These are phyloP conservation scores for Curvularia sp. DNA, from an alignment of 2,329 filamentous ascomycete species.

Conservation along the genomic window DNA sequence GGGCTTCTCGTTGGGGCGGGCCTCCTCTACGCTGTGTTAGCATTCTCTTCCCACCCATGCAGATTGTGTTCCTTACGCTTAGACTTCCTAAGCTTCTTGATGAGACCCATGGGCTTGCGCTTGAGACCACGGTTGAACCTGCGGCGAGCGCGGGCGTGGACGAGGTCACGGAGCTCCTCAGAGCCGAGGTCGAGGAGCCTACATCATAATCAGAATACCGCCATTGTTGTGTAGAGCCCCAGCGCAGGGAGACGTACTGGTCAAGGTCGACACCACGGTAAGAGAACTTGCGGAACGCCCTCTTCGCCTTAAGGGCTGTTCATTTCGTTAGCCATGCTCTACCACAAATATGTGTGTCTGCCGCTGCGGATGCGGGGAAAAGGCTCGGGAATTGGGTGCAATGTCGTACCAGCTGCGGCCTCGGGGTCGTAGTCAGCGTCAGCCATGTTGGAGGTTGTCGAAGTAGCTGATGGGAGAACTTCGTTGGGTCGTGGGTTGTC, in stretches of 20 bases:
- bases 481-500: slow-evolving; percentile 39
- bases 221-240: slow-evolving; percentile 5
- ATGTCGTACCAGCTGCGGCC: slow-evolving; percentile 73
- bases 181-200: slow-evolving; percentile 99
- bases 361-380: slow-evolving; percentile 20
- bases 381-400: slow-evolving; percentile 20
- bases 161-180: slow-evolving; percentile 98
- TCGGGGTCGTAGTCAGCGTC: slow-evolving; percentile 74
- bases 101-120: slow-evolving; percentile 99
- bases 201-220: slow-evolving; percentile 38
- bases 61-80: slow-evolving; percentile 31
- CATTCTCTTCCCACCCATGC: neutral
- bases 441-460: slow-evolving; percentile 75
- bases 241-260: slow-evolving; percentile 72
- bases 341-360: slow-evolving; percentile 9
- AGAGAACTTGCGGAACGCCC: slow-evolving; percentile 99
- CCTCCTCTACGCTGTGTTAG: slow-evolving; percentile 34
- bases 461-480: slow-evolving; percentile 54
- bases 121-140: slow-evolving; percentile 99
- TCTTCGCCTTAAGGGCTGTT: slow-evolving; percentile 97
- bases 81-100: slow-evolving; percentile 99
- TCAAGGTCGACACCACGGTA: slow-evolving; percentile 99
- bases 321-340: slow-evolving; percentile 37
- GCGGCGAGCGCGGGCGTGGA: slow-evolving; percentile 97
- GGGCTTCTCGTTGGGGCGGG: slow-evolving; percentile 94